Evolutionary conservation across 2,329 filamentous ascomycete species (phyloP), one percentile per base, ranked within the genome.

Genomic region (Alternaria longipes): DNA sequence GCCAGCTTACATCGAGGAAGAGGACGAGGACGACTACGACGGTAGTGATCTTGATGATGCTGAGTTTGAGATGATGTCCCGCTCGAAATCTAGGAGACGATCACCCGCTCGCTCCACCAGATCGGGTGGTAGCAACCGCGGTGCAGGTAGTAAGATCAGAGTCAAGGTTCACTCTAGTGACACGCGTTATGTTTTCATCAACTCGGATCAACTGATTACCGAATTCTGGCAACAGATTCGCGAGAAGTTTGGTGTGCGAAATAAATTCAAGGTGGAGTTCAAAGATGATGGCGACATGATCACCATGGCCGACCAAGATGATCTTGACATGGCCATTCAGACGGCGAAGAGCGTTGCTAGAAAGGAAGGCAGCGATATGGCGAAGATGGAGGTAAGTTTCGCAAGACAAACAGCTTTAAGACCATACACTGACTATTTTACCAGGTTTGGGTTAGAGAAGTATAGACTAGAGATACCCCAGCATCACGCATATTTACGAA

Each of bases 231-330:
- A 90, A 63, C 89, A 89, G 62, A 91, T 99, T 60, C 87, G 90
- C 47, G 90, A 93, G 64, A 99, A 99, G 81, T 97, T 98, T 74
- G 89, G 87, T 14, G 84, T 97, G 57, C 83, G 86, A 56, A 82
- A 90, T 63, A 87, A 88, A 59, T 94, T 97, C 82, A 96, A 94
- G 84, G 90, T 97, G 80, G 95, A 95, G 83, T 88, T 94, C 70
- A 88, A 86, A 73, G 93, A 96, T 65, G 95, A 98, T 69, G 91
- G 92, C 68, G 94, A 98, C 74, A 94, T 97, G 91, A 96, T 99
- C 74, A 97, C 94, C 32, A 90, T 99, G 87, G 93, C 91, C 30
- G 95, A 99, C 78, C 92, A 97, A 79, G 95, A 99, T 74, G 95
- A 99, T 81, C 81, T 97, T 64, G 94, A 98, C 52, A 91, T 97